These are phyloP conservation scores for Thecaphora thlaspeos DNA, from an alignment of 1,284 basidiomycete genomes.

Conservation along the genomic window DNA sequence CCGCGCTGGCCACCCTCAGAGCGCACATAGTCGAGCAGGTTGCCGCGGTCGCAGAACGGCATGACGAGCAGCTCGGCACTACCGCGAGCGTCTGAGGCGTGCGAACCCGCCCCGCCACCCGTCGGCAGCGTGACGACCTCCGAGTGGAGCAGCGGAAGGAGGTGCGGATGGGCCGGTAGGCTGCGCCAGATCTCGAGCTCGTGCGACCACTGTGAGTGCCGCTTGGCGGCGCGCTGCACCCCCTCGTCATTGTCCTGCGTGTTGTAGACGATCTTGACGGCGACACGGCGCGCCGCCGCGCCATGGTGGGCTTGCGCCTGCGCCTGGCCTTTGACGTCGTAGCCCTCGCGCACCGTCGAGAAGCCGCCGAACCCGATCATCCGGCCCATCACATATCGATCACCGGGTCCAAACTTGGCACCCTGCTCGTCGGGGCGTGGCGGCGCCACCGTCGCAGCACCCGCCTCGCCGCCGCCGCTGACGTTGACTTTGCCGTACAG, in stretches of 20 bases:
- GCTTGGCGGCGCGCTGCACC: slow-evolving; percentile 1
- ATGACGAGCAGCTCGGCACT: slow-evolving; percentile 40
- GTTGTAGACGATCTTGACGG: slow-evolving; percentile 45
- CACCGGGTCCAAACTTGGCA: slow-evolving; percentile 31
- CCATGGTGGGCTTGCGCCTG: slow-evolving; percentile 1
- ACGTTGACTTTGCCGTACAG: slow-evolving; percentile 8
- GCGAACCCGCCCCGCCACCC: background rate
- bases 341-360: slow-evolving; percentile 74
- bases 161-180: slow-evolving; percentile 36
- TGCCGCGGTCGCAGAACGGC: slow-evolving; percentile 45
- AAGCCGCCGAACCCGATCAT: slow-evolving; percentile 81
- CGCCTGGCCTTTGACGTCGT: slow-evolving; percentile 31
- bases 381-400: slow-evolving; percentile 71
- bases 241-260: slow-evolving; percentile 6
- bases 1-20: slow-evolving; percentile 24
- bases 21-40: slow-evolving; percentile 44
- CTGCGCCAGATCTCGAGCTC: slow-evolving; percentile 45
- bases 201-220: slow-evolving; percentile 12
- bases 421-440: slow-evolving; percentile 40
- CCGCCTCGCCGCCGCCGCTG: too few relatives aligned
- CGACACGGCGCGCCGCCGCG: slow-evolving; percentile 14
- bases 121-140: slow-evolving; percentile 22
- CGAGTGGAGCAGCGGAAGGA: slow-evolving; percentile 44
- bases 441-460: background rate
- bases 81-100: background rate